Base-by-base conservation (phyloP, 202 grass and related monocot species). In the Hordeum pubiflorum region DNA sequence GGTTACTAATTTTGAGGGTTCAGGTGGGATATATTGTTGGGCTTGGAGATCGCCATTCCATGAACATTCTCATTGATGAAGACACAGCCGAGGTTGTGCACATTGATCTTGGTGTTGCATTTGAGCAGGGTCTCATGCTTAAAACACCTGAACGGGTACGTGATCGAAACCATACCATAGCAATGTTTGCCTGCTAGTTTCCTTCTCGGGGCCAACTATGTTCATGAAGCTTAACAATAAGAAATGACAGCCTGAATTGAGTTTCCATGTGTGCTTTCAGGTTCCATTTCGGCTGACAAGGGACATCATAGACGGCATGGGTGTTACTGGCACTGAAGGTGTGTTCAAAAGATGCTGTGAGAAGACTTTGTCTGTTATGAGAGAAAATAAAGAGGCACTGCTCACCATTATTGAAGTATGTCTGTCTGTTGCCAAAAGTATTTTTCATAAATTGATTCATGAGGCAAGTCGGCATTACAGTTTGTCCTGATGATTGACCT, bases 21-120 rank as follows among this genome's bases (percentile, higher is more conserved):
- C 90, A 94, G 94, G 94, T 97, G 15, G 95, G 95, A 23, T 97
- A 94, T 81, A 92, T 97, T 65, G 95, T 97, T 69, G 95, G 95
- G 58, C 87, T 97, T 79, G 95, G 95, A 86, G 95, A 94, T 92
- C 81, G 90, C 10, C 95, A 94, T 89, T 89, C 95, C 79, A 91
- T 94, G 95, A 97, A 97, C 82, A 92, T 94, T 91, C 92, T 97
- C 74, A 89, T 94, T 58, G 95, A 97, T 79, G 88, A 97, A 91
- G 86, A 93, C 48, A 94, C 95, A 18, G 92, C 95, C 1, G 95
- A 97, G 84, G 86, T 97, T 69, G 88, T 97, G 31, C 95, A 97
- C 78, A 97, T 93, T 59, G 95, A 94, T 87, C 89, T 97, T 89
- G 94, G 94, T 82, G 94, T 97, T 88, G 92, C 95, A 37, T 97